Percentiles rank a stretch among this genome's conserved stretches.
Conservation (phyloP, 1,284 basidiomycete genomes). For the Trichosporon faecale region DNA sequence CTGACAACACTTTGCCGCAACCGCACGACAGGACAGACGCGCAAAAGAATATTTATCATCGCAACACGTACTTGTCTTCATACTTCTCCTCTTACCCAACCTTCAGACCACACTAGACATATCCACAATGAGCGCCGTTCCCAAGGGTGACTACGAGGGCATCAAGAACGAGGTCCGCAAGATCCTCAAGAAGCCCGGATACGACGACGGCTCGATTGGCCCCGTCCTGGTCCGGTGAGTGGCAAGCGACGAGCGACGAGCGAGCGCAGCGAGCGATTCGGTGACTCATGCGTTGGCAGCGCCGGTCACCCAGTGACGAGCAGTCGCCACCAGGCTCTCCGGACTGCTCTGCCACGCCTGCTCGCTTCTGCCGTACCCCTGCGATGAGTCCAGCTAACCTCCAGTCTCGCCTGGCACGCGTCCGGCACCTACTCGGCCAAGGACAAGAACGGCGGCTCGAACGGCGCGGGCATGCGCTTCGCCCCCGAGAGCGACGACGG, state of each 20-base stretch:
- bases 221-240: conserved; percentile 48
- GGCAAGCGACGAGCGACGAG: neutral
- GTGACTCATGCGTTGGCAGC: no score
- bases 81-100: neutral
- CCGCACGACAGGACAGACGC: neutral
- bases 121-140: conserved; percentile 1
- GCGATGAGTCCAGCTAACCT: neutral
- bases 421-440: conserved; percentile 53
- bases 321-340: neutral
- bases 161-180: conserved; percentile 48
- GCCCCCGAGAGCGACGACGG: conserved; percentile 52
- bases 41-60: neutral
- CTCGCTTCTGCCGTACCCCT: neutral
- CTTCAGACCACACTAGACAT: neutral
- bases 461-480: conserved; percentile 52
- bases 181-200: conserved; percentile 49
- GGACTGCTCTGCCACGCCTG: neutral
- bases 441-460: conserved; percentile 56
- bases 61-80: neutral
- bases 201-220: conserved; percentile 52
- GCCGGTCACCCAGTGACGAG: neutral
- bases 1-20: neutral
- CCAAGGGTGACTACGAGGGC: conserved; percentile 21
- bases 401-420: conserved; percentile 58
- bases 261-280: neutral